Conservation (phyloP, 306 rosid species). For the Trifolium dubium region DNA sequence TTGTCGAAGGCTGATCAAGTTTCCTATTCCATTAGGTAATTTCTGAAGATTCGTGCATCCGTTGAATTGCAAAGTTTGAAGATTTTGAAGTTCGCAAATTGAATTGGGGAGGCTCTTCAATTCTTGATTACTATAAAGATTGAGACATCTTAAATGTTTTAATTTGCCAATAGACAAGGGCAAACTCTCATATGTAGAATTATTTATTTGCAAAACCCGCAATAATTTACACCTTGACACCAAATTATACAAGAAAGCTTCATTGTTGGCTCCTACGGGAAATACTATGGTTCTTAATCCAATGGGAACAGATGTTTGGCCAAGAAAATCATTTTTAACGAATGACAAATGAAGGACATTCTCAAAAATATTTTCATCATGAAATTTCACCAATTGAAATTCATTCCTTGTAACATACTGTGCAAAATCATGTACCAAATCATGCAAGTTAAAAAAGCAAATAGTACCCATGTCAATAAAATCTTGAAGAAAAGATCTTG, state of each 20-base stretch:
- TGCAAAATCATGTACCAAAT: slow-evolving; percentile 32
- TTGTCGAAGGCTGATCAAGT: slow-evolving; percentile 7
- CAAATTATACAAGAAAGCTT: slow-evolving; percentile 8
- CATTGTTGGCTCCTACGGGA: background rate
- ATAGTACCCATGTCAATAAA: background rate
- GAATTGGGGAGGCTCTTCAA: slow-evolving; percentile 6
- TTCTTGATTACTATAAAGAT: background rate
- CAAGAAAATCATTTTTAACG: no score
- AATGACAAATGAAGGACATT: no score
- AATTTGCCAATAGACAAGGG: background rate
- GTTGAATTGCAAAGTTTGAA: background rate
- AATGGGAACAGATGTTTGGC: no score
- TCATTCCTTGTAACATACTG: no score
- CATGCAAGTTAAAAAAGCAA: background rate
- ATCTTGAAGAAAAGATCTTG: slow-evolving; percentile 28
- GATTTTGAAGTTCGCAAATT: background rate
- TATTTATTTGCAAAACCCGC: background rate
- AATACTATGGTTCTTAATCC: background rate
- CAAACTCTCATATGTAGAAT: slow-evolving; percentile 3
- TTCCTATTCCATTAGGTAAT: slow-evolving; percentile 25
- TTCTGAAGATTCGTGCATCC: background rate
- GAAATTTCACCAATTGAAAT: no score
- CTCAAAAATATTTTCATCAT: no score
- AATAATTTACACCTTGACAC: slow-evolving; percentile 4
- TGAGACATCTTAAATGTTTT: slow-evolving; percentile 11